phyloP scores from a whole-genome alignment of 2,329 filamentous ascomycete genomes.

The Cryphonectria naterciae region DNA sequence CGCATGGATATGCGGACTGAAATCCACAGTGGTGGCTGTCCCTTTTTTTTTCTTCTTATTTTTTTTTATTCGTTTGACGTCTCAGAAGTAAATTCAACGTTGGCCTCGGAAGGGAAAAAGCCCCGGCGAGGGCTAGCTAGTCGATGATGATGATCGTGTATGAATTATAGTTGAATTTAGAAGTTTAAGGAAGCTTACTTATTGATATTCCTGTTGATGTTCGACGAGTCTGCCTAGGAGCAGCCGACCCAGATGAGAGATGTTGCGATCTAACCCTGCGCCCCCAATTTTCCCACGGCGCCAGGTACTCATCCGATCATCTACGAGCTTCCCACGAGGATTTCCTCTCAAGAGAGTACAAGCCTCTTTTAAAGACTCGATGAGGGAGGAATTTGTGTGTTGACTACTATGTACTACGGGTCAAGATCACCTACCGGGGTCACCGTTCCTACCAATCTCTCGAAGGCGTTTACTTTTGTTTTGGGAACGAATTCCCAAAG shows the following conservation, averaged over 20 bases:
- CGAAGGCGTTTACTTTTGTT: too few relatives aligned
- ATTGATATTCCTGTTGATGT: conserved; percentile 10
- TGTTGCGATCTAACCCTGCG: background rate
- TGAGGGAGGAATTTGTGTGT: background rate
- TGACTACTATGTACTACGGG: background rate
- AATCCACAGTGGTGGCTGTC: conserved; percentile 13
- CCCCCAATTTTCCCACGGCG: too few relatives aligned
- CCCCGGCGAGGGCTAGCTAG: conserved; percentile 13
- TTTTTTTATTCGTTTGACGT: background rate
- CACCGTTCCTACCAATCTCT: background rate
- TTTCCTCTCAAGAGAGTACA: background rate
- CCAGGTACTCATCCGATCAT: background rate
- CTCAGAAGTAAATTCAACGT: background rate
- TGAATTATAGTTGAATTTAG: conserved; percentile 29
- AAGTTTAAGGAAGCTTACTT: conserved; percentile 8
- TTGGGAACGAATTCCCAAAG: background rate
- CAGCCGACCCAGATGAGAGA: background rate
- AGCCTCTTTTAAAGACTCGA: background rate
- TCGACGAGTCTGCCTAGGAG: background rate
- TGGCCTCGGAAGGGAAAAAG: conserved; percentile 6
- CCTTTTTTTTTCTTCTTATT: background rate
- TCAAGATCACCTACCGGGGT: background rate
- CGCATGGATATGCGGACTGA: conserved; percentile 7
- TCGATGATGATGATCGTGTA: conserved; percentile 24
- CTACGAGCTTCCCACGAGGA: background rate